phyloP scores from a whole-genome alignment of 2,329 filamentous ascomycete species.

The Cephalotrichum gorgonifer region DNA sequence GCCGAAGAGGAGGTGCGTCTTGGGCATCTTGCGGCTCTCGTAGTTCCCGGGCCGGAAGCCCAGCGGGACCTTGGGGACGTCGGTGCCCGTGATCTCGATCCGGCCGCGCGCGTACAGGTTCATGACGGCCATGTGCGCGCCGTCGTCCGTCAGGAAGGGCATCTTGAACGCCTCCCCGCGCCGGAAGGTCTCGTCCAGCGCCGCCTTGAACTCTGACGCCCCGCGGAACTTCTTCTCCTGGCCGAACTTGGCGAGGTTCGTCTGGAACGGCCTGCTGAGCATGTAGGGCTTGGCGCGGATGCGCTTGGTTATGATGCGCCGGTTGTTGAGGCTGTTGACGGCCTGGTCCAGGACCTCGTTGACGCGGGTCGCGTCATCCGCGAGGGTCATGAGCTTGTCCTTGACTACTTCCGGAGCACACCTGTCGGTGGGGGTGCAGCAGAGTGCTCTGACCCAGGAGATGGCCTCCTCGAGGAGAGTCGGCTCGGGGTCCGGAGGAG shows the following conservation, averaged over 20 bases:
- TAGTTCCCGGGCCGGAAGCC: conserved; percentile 65
- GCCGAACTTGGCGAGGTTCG: conserved; percentile 45
- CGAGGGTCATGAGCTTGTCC: conserved; percentile 40
- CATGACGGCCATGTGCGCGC: conserved; percentile 54
- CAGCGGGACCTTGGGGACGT: conserved; percentile 54
- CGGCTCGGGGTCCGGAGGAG: not conserved
- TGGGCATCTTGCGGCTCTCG: conserved; percentile 57
- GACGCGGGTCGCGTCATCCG: conserved; percentile 25
- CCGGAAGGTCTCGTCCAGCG: conserved; percentile 46
- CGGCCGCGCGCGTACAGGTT: conserved; percentile 53
- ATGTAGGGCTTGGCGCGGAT: conserved; percentile 52
- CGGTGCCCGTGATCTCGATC: conserved; percentile 39
- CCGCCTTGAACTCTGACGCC: conserved; percentile 48
- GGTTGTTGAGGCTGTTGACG: conserved; percentile 35
- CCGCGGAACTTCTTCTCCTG: conserved; percentile 44
- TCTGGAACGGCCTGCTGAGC: conserved; percentile 48
- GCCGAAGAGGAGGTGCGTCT: conserved; percentile 53
- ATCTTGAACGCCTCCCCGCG: conserved; percentile 30
- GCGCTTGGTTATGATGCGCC: conserved; percentile 47
- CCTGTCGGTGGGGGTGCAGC: conserved; percentile 37
- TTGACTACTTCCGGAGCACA: conserved; percentile 39
- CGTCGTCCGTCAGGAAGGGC: conserved; percentile 50
- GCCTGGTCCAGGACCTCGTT: conserved; percentile 35
- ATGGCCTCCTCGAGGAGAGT: conserved; percentile 27
- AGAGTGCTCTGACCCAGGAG: conserved; percentile 51